Base-by-base conservation (phyloP, 1,284 basidiomycete species). In the Pholiota adiposa region DNA sequence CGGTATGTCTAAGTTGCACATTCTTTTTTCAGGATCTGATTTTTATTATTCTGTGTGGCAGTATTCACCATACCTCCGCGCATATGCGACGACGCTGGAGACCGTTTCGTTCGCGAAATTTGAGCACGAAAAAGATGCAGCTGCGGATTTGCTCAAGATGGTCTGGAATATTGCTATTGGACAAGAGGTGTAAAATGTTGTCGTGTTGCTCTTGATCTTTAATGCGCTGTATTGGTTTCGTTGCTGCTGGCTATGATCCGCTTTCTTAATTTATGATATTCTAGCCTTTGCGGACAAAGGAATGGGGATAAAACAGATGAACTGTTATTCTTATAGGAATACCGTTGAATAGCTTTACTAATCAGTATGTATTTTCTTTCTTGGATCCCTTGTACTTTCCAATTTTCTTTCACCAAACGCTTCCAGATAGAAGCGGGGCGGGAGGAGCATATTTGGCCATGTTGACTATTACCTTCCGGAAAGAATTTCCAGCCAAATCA, bases 31-130 rank as follows among this genome's bases (percentile, higher is more conserved):
- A 8, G 14, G 43, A 49, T 8, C 33, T 40, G 16, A 18, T 53
- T 19, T 34, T 1, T 57, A n/a, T n/a, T 60, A 34, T 55, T 27
- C 38, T 51, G 33, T 60, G 29, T 41, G 41, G 9, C 14, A 93
- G 92, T 93, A 90, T 67, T 84, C 90, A 6, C 87, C 89, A 0
- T 91, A 92, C 70, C 73, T 93, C 43, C 83, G 86, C 41, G 89
- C 82, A 60, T 91, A 90, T 70, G 77, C 83, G 48, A 83, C 82
- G 25, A 89, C 90, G 11, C 75, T 93, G 18, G 80, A 83, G 56
- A 81, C 84, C 0, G 81, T 90, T 4, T 86, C 88, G 8, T 85
- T 92, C 59, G 75, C 81, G 8, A 84, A 82, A 64, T 80, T 90
- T 40, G 82, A 86, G 23, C 78, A 77, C 16, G 78, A 79, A 1